phyloP scores from a whole-genome alignment of 1,284 basidiomycete genomes.

The Fomitiporia mediterranea region DNA sequence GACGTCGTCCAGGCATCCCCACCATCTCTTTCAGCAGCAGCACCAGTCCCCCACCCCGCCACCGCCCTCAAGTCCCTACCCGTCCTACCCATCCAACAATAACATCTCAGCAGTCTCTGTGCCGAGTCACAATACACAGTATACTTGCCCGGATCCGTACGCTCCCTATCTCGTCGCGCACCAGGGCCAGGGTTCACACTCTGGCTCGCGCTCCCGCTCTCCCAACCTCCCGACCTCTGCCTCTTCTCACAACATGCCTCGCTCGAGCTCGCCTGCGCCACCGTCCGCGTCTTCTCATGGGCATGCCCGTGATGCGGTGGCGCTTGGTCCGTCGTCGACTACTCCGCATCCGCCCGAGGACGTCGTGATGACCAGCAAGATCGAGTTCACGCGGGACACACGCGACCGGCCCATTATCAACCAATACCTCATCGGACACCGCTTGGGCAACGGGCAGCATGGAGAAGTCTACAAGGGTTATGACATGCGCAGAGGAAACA shows the following conservation, averaged over 20 bases:
- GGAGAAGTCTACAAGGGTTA: conserved; percentile 74
- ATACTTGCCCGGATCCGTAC: conserved; percentile 2
- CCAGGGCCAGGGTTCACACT: conserved; percentile 7
- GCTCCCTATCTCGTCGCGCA: conserved; percentile 13
- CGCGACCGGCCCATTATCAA: conserved; percentile 57
- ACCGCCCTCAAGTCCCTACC: conserved; percentile 4
- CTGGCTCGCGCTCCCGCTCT: conserved; percentile 5
- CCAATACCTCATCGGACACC: conserved; percentile 67
- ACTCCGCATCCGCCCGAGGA: conserved; percentile 38
- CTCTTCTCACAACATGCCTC: conserved; percentile 14
- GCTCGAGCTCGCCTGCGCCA: background rate
- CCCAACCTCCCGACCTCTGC: conserved; percentile 2
- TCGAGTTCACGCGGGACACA: conserved; percentile 33
- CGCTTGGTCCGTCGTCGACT: conserved; percentile 17
- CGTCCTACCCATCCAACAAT: background rate
- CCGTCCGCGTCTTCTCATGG: conserved; percentile 4
- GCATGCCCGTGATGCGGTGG: background rate
- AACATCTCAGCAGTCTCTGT: background rate
- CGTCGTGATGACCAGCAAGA: conserved; percentile 58
- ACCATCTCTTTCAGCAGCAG: conserved; percentile 7
- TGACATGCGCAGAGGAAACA: conserved; percentile 43
- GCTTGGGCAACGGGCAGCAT: conserved; percentile 78
- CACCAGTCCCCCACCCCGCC: conserved; percentile 3
- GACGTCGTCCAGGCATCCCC: background rate
- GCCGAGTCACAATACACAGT: background rate